These are phyloP conservation scores for Pichia cabralensis DNA, from an alignment of 805 yeast species.

Conservation along the genomic window DNA sequence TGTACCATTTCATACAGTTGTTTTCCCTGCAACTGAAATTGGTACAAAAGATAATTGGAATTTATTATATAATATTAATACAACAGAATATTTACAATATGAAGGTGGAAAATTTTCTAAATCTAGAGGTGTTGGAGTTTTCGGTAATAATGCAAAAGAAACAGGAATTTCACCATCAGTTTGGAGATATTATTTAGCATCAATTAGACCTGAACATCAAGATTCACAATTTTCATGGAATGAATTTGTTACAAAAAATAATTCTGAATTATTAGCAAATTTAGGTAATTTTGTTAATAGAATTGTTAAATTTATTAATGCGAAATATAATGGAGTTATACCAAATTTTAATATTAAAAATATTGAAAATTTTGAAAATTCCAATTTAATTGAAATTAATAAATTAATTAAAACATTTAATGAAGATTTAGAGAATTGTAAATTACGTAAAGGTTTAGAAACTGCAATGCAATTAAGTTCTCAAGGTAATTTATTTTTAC, in stretches of 20 bases:
- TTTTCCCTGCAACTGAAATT: constrained; percentile 86
- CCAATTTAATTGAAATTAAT: constrained; percentile 47
- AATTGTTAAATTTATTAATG: constrained; percentile 76
- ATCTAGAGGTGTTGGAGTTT: constrained; percentile 96
- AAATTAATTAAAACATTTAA: constrained; percentile 50
- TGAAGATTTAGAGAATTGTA: constrained; percentile 65
- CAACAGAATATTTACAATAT: constrained; percentile 94
- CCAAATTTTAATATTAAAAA: constrained; percentile 50
- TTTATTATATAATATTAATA: constrained; percentile 76
- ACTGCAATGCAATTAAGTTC: constrained; percentile 84
- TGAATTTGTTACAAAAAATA: constrained; percentile 89
- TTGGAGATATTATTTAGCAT: constrained; percentile 93
- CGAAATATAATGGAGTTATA: constrained; percentile 86
- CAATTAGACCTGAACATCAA: constrained; percentile 88
- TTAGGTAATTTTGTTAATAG: constrained; percentile 96
- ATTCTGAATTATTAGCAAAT: constrained; percentile 88
- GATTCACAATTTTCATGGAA: constrained; percentile 98
- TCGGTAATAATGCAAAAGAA: constrained; percentile 94
- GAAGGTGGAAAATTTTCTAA: constrained; percentile 98
- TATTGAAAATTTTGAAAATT: constrained; percentile 36
- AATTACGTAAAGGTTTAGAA: constrained; percentile 83
- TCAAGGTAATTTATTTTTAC: constrained; percentile 91
- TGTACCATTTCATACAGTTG: constrained; percentile 97
- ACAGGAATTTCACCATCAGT: constrained; percentile 87
- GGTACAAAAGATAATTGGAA: constrained; percentile 92